These are phyloP conservation scores for Nemania sp. DNA, from an alignment of 2,329 filamentous ascomycete genomes.

Conservation along the genomic window DNA sequence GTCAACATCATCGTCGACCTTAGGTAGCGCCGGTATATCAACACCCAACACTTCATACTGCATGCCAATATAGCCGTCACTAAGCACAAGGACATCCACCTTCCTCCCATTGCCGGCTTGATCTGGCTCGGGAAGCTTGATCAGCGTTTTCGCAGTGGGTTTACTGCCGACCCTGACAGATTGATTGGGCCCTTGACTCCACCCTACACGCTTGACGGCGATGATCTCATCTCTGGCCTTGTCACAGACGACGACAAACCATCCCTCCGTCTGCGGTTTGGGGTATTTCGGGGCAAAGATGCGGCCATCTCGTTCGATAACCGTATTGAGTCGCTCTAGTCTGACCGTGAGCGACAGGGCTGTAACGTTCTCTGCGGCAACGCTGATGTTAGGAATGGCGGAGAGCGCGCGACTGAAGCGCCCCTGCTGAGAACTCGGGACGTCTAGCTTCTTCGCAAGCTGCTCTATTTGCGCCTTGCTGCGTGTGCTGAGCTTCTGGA, in stretches of 20 bases:
- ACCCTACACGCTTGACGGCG: constrained; percentile 83
- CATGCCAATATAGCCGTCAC: constrained; percentile 86
- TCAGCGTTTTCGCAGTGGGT: constrained; percentile 58
- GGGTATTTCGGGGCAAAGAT: constrained; percentile 90
- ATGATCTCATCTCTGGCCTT: constrained; percentile 73
- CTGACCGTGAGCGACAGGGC: constrained; percentile 65
- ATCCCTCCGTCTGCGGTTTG: constrained; percentile 93
- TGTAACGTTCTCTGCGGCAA: constrained; percentile 65
- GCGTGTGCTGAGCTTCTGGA: constrained; percentile 46
- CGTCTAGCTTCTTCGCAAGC: constrained; percentile 55
- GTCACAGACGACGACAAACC: constrained; percentile 80
- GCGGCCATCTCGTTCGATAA: constrained; percentile 67
- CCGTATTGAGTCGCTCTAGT: constrained; percentile 69
- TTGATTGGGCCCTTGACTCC: constrained; percentile 51
- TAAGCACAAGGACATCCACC: constrained; percentile 76
- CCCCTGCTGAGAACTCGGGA: constrained; percentile 50
- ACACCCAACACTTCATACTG: constrained; percentile 55
- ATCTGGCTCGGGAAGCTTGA: constrained; percentile 62
- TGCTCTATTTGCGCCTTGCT: constrained; percentile 36
- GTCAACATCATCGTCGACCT: constrained; percentile 53
- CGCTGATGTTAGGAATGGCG: constrained; percentile 69
- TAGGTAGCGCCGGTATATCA: constrained; percentile 56
- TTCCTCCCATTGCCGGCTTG: constrained; percentile 56
- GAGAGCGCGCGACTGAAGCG: constrained; percentile 64
- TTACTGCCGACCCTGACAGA: constrained; percentile 48